Evolutionary conservation across 176 grass and related monocot genomes (phyloP), one percentile per base, ranked within the genome.

Genomic region (Eremochloa ophiuroides): DNA sequence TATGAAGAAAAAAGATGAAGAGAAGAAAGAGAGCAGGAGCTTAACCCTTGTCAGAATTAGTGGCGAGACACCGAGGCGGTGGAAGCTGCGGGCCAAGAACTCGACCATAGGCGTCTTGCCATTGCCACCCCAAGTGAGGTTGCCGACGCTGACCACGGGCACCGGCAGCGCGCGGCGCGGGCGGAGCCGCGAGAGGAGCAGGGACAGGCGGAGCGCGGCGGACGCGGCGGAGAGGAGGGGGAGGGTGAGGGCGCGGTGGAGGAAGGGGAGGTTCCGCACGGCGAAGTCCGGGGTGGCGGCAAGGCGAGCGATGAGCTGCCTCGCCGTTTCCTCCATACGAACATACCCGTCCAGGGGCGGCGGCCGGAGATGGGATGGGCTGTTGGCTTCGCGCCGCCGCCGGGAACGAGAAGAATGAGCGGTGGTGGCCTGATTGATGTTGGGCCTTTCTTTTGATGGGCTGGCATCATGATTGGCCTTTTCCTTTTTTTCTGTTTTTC

Each of bases 81-180:
- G 66, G 55, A 93, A 91, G 25, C 78, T 25, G 18, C 86, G 84
- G 56, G 90, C 88, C 29, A 93, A 40, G 62, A 86, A 95, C 55
- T 95, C 90, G 42, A 98, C 90, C 92, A 91, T 95, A 48, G 90
- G 90, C 1, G 96, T 98, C 89, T 95, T 95, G 17, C 95, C 95
- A 29, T 87, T 95, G 31, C 90, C 90, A 8, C 90, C 96, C 90
- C 90, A 95, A 37, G 90, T 98, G 67, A 91, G 72, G 80, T 98
- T 98, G 4, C 92, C 96, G 42, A 95, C 93, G 75, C 93, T 95
- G 75, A 95, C 80, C 34, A 95, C 87, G 10, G 93, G 93, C 28
- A 98, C 86, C 2, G 87, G 56, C 16, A 84, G 75, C 20, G 38
- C 11, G 86, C 42, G 86, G 26, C 50, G 88, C 10, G 46, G 51